Evolutionary conservation across 1,139 yeast genomes (phyloP), one percentile per base, ranked within the genome.

Genomic region (Pichia sorboxylosa): DNA sequence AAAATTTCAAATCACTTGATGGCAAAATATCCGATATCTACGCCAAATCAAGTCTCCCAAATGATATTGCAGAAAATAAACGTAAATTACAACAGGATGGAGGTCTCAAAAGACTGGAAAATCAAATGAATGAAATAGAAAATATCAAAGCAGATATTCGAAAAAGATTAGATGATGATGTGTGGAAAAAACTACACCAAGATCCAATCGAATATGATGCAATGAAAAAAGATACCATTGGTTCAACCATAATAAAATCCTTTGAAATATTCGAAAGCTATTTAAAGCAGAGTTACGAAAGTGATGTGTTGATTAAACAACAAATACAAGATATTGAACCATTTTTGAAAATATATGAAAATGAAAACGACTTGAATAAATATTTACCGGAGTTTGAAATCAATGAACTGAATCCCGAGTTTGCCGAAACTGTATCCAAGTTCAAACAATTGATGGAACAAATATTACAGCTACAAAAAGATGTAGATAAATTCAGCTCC

Each of bases 21-120:
- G 6, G 11, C 13, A 8, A 23, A 23, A 23, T 23, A 23, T n/a
- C 11, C 14, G 25, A 23, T 23, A 23, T 23, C 6, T 23, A 23
- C 14, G 7, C 7, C 25, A 11, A 11, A 23, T 10, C 11, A n/a
- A n/a, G 11, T 9, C 46, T 79, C 2, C 93, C 93, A 0, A 64
- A 63, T 6, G 62, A 73, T 3, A 58, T 82, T 1, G 36, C 69
- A 2, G 64, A 63, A 13, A 78, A 76, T 43, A 63, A 72, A 3
- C 69, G 67, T 28, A 75, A 71, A 27, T 59, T 82, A 4, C 54
- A 60, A n/a, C 50, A 66, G 0, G 46, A 57, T 22, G 84, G 87
- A 0, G 90, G 87, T 0, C 41, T 61, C 0, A 39, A 45, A 2
- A 54, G 57, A 11, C 47, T 80, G 8, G 10, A 8, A 8, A 63